Conservation (phyloP, 306 rosid species). For the Rosa persica region DNA sequence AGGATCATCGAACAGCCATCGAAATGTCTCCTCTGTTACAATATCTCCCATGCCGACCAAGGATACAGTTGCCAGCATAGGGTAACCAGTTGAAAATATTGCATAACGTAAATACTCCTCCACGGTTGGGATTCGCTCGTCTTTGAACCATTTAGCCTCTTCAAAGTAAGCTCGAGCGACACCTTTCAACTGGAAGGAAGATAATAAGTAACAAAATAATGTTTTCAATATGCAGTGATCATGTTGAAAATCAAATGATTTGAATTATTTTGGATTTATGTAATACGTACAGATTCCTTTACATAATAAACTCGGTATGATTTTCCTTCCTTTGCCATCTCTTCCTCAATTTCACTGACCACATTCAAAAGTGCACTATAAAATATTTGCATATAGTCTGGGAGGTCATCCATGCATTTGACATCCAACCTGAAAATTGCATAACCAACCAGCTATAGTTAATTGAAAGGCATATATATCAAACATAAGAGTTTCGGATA, state of each 20-base stretch:
- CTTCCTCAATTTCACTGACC: constrained; percentile 25
- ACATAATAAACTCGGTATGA: constrained; percentile 9
- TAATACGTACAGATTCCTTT: constrained; percentile 19
- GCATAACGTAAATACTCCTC: constrained; percentile 36
- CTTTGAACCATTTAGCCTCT: constrained; percentile 47
- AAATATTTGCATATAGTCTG: constrained; percentile 21
- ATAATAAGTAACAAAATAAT: too few species aligned
- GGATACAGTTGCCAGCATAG: background rate
- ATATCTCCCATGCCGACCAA: constrained; percentile 24
- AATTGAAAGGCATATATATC: background rate
- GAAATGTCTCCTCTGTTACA: constrained; percentile 20
- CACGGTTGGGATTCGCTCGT: constrained; percentile 25
- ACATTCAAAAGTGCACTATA: constrained; percentile 13
- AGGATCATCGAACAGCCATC: constrained; percentile 3
- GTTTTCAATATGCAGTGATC: background rate
- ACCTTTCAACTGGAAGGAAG: constrained; percentile 26
- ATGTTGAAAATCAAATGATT: background rate
- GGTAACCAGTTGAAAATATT: background rate
- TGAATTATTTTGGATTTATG: background rate
- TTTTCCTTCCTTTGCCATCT: constrained; percentile 21
- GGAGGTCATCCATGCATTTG: constrained; percentile 14
- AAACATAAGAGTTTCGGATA: background rate
- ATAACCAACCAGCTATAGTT: background rate
- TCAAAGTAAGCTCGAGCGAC: constrained; percentile 25
- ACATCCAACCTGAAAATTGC: constrained; percentile 26